phyloP scores from a whole-genome alignment of 495 filamentous ascomycete genomes.

The Talaromyces trachyspermus region DNA sequence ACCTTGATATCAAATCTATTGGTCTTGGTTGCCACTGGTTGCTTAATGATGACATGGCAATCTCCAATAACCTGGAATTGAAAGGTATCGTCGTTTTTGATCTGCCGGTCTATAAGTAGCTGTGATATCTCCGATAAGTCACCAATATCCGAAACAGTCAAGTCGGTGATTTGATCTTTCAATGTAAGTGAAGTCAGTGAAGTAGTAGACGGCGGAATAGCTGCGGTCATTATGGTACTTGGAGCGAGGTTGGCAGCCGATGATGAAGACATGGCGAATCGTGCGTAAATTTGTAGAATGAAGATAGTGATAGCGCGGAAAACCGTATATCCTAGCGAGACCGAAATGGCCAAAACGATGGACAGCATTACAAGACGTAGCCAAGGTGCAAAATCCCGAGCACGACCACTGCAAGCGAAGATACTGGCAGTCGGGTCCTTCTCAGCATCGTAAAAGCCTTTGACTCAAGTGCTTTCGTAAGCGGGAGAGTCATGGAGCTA shows the following conservation, averaged over 20 bases:
- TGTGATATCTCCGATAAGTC: conserved; percentile 15
- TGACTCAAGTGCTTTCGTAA: conserved; percentile 5
- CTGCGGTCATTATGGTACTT: conserved; percentile 11
- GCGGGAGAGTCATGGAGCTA: conserved; percentile 18
- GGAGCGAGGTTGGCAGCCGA: conserved; percentile 11
- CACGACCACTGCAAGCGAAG: conserved; percentile 21
- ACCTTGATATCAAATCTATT: conserved; percentile 47
- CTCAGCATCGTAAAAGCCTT: conserved; percentile 18
- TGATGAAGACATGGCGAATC: conserved; percentile 19
- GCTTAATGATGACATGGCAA: conserved; percentile 52
- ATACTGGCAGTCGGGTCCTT: conserved; percentile 25
- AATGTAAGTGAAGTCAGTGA: conserved; percentile 22
- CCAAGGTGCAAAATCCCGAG: conserved; percentile 30
- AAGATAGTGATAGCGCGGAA: conserved; percentile 19
- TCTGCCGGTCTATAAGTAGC: conserved; percentile 10
- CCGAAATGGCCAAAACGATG: conserved; percentile 30
- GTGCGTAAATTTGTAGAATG: conserved; percentile 20
- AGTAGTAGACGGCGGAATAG: conserved; percentile 11
- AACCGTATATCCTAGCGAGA: conserved; percentile 29
- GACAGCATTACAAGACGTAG: conserved; percentile 33
- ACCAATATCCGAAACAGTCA: conserved; percentile 13
- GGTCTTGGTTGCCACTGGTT: conserved; percentile 43
- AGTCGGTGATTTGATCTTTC: conserved; percentile 8
- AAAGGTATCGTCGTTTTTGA: conserved; percentile 34
- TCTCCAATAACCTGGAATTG: conserved; percentile 57